Conservation (phyloP, 78 protist species). For the Polysphondylium violaceum region DNA sequence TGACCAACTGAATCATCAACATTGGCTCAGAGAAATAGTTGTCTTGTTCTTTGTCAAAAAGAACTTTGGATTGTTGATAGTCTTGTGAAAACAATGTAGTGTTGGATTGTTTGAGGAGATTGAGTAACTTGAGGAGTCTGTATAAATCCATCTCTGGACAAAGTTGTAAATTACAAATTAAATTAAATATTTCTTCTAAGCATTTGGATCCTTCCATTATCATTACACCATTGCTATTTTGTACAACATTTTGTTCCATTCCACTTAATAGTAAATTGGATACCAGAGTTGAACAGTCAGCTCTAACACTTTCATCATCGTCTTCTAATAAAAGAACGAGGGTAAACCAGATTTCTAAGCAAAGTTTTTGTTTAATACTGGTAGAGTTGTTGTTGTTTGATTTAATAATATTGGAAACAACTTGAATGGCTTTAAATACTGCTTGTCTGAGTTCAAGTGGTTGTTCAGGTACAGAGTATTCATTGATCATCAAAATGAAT, state of each 20-base stretch:
- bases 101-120: neutral
- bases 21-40: constrained; percentile 58
- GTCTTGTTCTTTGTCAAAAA: constrained; percentile 82
- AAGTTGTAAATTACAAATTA: neutral
- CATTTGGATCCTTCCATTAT: constrained; percentile 12
- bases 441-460: constrained; percentile 50
- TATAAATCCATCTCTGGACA: neutral
- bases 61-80: constrained; percentile 39
- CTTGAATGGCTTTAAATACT: constrained; percentile 11
- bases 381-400: neutral
- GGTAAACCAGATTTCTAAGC: constrained; percentile 55
- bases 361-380: neutral
- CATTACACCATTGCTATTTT: neutral
- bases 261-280: neutral
- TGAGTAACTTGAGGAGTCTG: neutral
- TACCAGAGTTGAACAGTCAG: neutral
- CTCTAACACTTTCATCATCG: constrained; percentile 45
- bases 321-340: constrained; percentile 29
- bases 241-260: neutral
- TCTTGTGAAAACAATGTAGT: constrained; percentile 5
- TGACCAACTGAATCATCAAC: constrained; percentile 34
- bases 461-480: constrained; percentile 13
- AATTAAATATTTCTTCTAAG: constrained; percentile 11
- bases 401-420: neutral
- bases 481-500: constrained; percentile 13